Evolutionary conservation across 495 filamentous ascomycete species (phyloP).

Genomic region (Penicillium salamii): DNA sequence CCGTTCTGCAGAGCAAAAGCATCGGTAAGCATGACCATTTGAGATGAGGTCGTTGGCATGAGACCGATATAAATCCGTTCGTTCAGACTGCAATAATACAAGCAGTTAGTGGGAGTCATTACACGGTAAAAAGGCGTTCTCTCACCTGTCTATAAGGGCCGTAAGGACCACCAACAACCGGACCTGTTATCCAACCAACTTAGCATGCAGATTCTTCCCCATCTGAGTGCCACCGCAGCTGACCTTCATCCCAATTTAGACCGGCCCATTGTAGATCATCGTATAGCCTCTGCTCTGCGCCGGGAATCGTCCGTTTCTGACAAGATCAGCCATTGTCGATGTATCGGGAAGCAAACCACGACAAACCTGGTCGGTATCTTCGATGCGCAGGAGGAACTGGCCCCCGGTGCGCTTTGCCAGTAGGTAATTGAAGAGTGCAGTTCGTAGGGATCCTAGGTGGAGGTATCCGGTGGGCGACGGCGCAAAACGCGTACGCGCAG

Average conservation of each 20-base stretch:
- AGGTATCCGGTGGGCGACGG: constrained; percentile 93
- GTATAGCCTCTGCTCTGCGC: constrained; percentile 72
- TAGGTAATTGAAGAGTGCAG: constrained; percentile 89
- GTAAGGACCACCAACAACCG: constrained; percentile 71
- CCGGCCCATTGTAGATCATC: constrained; percentile 86
- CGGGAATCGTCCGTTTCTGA: constrained; percentile 73
- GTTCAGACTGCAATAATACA: constrained; percentile 61
- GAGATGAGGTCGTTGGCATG: constrained; percentile 69
- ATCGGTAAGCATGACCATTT: constrained; percentile 78
- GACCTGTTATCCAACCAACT: constrained; percentile 50
- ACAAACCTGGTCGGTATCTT: constrained; percentile 91
- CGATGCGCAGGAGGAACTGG: constrained; percentile 88
- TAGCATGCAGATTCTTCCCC: not conserved
- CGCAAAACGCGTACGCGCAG: constrained; percentile 89
- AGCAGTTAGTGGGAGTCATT: constrained; percentile 3
- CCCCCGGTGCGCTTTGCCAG: constrained; percentile 83
- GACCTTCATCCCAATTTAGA: constrained; percentile 90
- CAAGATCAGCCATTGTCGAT: constrained; percentile 28
- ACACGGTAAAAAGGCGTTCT: not conserved
- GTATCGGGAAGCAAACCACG: not conserved
- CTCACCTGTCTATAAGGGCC: constrained; percentile 84
- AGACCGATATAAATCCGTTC: constrained; percentile 67
- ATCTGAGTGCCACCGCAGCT: not conserved
- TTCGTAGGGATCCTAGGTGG: constrained; percentile 87
- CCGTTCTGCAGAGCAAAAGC: constrained; percentile 80